These are phyloP conservation scores for Dissophora ornata DNA, from an alignment of 192 early-diverging fungal species.

Conservation along the genomic window DNA sequence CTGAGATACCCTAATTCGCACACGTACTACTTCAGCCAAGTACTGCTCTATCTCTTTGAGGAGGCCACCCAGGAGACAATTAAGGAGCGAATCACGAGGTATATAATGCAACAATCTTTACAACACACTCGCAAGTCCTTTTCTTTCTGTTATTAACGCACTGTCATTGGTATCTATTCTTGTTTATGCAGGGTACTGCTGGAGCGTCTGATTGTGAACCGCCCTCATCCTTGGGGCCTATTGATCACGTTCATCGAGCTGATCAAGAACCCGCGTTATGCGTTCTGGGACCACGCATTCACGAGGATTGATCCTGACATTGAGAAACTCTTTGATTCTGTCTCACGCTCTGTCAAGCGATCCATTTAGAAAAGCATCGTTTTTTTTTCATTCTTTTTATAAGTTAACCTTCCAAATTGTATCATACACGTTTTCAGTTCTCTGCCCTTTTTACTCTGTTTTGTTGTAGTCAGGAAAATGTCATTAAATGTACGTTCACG, in stretches of 20 bases:
- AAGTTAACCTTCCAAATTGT: not conserved
- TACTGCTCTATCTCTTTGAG: constrained; percentile 88
- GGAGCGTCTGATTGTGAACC: constrained; percentile 94
- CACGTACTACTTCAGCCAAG: constrained; percentile 93
- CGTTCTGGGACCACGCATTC: constrained; percentile 70
- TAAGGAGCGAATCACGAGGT: constrained; percentile 94
- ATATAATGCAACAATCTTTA: not conserved
- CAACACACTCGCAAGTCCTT: no score
- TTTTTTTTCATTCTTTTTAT: no score
- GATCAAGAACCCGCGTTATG: constrained; percentile 84
- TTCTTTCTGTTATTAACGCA: no score
- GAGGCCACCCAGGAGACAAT: constrained; percentile 81
- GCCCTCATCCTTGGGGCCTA: constrained; percentile 98
- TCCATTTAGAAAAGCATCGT: constrained; percentile 29
- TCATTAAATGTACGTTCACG: no score
- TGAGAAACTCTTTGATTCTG: constrained; percentile 81
- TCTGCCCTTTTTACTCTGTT: constrained; percentile 2
- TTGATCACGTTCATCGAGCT: constrained; percentile 98
- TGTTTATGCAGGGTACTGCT: constrained; percentile 79
- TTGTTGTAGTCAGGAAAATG: no score
- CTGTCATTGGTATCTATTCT: no score
- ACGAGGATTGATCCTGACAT: constrained; percentile 83
- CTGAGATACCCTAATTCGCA: constrained; percentile 97
- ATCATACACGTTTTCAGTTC: no score
- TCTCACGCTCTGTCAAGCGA: constrained; percentile 55